Evolutionary conservation across 148 eudicot species (phyloP).

Genomic region (Nyssa sinensis): DNA sequence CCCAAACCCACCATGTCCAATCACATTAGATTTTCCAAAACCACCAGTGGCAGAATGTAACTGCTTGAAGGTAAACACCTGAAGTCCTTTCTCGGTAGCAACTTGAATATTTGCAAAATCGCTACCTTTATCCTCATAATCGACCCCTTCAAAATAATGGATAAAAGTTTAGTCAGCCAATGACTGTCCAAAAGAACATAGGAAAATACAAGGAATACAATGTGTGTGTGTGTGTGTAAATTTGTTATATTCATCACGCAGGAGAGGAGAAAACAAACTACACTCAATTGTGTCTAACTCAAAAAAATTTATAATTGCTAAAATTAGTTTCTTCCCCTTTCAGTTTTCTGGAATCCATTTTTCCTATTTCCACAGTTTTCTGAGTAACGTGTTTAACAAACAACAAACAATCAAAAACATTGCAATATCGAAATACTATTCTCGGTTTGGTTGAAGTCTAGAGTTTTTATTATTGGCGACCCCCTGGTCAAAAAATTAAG

Average conservation of each 20-base stretch:
- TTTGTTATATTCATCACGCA: background rate
- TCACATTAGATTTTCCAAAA: slow-evolving; percentile 81
- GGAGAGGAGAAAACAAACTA: too few species aligned
- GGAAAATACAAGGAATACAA: background rate
- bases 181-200: background rate
- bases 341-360: background rate
- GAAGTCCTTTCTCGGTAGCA: slow-evolving; percentile 67
- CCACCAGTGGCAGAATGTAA: slow-evolving; percentile 86
- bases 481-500: background rate
- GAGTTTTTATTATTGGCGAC: too few species aligned
- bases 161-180: slow-evolving; percentile 15
- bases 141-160: slow-evolving; percentile 41
- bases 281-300: background rate
- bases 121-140: slow-evolving; percentile 47
- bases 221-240: background rate
- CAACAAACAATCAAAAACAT: too few species aligned
- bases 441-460: too few species aligned
- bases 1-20: slow-evolving; percentile 95
- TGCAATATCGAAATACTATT: too few species aligned
- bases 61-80: slow-evolving; percentile 80
- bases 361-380: slow-evolving; percentile 7
- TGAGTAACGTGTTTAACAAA: background rate
- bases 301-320: too few species aligned
- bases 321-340: background rate
- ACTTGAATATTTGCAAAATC: slow-evolving; percentile 42